phyloP scores from a whole-genome alignment of 2,329 filamentous ascomycete species.

The Fusarium setosum region DNA sequence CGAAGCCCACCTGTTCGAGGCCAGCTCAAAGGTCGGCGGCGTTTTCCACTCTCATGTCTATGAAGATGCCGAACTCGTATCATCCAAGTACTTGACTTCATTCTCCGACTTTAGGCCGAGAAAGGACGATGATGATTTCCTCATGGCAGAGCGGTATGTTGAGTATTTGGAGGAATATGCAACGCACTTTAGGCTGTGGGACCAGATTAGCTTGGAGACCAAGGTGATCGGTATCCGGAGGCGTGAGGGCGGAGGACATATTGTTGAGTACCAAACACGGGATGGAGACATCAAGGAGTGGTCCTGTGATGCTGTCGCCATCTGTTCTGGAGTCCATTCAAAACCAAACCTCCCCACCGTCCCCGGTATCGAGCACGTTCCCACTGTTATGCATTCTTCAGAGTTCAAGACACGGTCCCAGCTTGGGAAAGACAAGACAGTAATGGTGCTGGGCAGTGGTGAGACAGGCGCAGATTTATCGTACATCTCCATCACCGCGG shows the following conservation, averaged over 20 bases:
- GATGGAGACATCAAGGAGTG: neutral
- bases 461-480: constrained; percentile 58
- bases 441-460: constrained; percentile 56
- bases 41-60: constrained; percentile 8
- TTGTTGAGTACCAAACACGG: neutral
- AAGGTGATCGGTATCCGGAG: constrained; percentile 49
- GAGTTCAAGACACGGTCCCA: constrained; percentile 53
- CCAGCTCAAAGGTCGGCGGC: constrained; percentile 1
- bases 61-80: constrained; percentile 48
- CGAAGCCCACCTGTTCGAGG: constrained; percentile 1
- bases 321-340: constrained; percentile 17
- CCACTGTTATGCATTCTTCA: constrained; percentile 54
- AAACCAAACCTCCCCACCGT: constrained; percentile 12
- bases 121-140: constrained; percentile 52
- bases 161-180: constrained; percentile 55
- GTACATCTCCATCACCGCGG: constrained; percentile 55
- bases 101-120: constrained; percentile 58
- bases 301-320: constrained; percentile 9
- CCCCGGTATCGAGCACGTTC: constrained; percentile 1
- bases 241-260: constrained; percentile 39
- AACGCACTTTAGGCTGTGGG: constrained; percentile 51
- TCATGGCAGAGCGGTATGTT: constrained; percentile 51
- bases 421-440: constrained; percentile 51
- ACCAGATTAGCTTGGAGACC: constrained; percentile 48
- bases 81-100: constrained; percentile 58